Conservation (phyloP, 2,329 filamentous ascomycete genomes). For the Lachnellula willkommii region DNA sequence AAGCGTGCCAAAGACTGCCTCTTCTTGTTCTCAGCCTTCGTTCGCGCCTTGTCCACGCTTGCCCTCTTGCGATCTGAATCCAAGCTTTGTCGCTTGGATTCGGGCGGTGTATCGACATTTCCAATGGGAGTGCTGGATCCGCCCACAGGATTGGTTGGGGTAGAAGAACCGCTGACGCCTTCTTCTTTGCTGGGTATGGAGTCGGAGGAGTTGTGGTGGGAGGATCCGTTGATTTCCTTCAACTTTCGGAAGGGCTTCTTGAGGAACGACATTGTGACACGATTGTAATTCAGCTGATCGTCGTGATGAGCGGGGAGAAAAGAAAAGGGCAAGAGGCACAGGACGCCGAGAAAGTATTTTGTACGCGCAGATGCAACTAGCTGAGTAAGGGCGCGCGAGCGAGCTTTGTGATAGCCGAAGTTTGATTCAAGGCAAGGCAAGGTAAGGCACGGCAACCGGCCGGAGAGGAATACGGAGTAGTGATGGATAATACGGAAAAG, state of each 20-base stretch:
- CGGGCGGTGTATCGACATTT: constrained; percentile 3
- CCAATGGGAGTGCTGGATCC: constrained; percentile 6
- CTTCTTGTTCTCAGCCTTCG: constrained; percentile 25
- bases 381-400: neutral
- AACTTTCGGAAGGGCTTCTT: constrained; percentile 28
- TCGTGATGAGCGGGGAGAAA: neutral
- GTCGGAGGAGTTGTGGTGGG: constrained; percentile 3
- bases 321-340: neutral
- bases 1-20: constrained; percentile 25
- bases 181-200: constrained; percentile 13
- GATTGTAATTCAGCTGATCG: neutral
- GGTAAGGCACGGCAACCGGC: neutral
- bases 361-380: neutral
- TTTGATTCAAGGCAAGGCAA: neutral
- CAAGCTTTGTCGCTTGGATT: constrained; percentile 16
- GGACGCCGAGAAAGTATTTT: neutral
- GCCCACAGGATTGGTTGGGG: constrained; percentile 1
- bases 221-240: constrained; percentile 11
- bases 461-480: neutral
- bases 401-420: neutral
- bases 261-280: constrained; percentile 25
- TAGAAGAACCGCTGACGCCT: constrained; percentile 4
- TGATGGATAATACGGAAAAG: neutral
- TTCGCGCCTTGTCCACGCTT: constrained; percentile 25
- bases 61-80: constrained; percentile 21